These are phyloP conservation scores for Claviceps citrina DNA, from an alignment of 2,329 filamentous ascomycete genomes.

Conservation along the genomic window DNA sequence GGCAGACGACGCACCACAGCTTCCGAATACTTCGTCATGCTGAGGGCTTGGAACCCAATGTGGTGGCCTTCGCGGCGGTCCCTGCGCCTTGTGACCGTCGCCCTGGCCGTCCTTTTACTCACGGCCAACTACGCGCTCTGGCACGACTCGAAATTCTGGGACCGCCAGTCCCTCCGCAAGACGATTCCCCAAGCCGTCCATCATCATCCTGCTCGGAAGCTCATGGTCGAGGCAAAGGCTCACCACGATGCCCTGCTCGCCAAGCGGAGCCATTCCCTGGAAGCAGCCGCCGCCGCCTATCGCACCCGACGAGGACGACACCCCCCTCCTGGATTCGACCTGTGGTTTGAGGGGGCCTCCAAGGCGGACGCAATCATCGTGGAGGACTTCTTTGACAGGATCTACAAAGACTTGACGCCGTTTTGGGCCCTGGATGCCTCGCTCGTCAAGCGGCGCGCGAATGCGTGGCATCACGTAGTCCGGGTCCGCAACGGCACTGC, in stretches of 20 bases:
- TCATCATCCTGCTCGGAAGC: slow-evolving; percentile 34
- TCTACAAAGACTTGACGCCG: slow-evolving; percentile 46
- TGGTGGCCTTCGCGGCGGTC: slow-evolving; percentile 15
- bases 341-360: slow-evolving; percentile 41
- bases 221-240: slow-evolving; percentile 31
- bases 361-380: slow-evolving; percentile 39
- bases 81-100: slow-evolving; percentile 15
- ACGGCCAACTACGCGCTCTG: slow-evolving; percentile 19
- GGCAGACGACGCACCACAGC: not conserved
- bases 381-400: slow-evolving; percentile 49
- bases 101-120: slow-evolving; percentile 11
- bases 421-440: slow-evolving; percentile 41
- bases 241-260: slow-evolving; percentile 27
- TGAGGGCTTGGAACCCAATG: slow-evolving; percentile 3
- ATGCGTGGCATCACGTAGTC: slow-evolving; percentile 30
- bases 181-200: slow-evolving; percentile 12
- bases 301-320: slow-evolving; percentile 40
- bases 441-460: slow-evolving; percentile 23
- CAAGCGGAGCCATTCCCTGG: slow-evolving; percentile 32
- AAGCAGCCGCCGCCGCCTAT: slow-evolving; percentile 39
- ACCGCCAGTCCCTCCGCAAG: slow-evolving; percentile 7
- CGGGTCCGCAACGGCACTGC: slow-evolving; percentile 31
- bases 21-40: slow-evolving; percentile 1
- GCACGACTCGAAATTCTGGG: slow-evolving; percentile 15
- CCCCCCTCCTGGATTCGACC: slow-evolving; percentile 47